Evolutionary conservation across 805 yeast genomes (phyloP).

Genomic region (Komagataella mondaviorum): DNA sequence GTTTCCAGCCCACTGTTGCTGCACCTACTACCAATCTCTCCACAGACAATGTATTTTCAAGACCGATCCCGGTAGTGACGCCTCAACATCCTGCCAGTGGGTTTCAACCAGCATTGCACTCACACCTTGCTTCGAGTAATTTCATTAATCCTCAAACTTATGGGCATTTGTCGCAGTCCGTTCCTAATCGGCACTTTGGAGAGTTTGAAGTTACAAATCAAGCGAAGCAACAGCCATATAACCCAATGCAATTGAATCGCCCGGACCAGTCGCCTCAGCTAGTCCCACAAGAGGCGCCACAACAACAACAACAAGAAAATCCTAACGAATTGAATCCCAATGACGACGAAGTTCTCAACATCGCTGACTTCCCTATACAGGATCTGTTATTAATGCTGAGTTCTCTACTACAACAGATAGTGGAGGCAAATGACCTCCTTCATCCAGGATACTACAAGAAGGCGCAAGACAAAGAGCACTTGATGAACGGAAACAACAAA

Average conservation of each 20-base stretch:
- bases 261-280: slow-evolving; percentile 1
- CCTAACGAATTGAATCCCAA: slow-evolving; percentile 4
- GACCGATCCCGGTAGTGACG: neutral
- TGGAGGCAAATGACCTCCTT: slow-evolving; percentile 78
- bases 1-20: slow-evolving; percentile 26
- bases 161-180: neutral
- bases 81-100: neutral
- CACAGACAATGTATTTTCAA: slow-evolving; percentile 29
- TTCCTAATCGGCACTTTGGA: neutral
- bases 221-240: neutral
- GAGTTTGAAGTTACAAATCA: neutral
- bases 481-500: slow-evolving; percentile 22
- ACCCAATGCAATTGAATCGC: neutral
- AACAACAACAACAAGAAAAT: slow-evolving; percentile 6
- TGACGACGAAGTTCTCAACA: slow-evolving; percentile 42
- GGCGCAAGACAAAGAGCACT: slow-evolving; percentile 9
- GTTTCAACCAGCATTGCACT: neutral
- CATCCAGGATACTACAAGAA: slow-evolving; percentile 54
- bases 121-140: neutral
- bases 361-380: slow-evolving; percentile 71
- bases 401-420: slow-evolving; percentile 71
- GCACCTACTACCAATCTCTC: slow-evolving; percentile 43
- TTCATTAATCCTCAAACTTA: neutral
- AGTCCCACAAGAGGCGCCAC: slow-evolving; percentile 8
- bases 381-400: slow-evolving; percentile 78